phyloP scores from a whole-genome alignment of 2,329 filamentous ascomycete genomes.

The Colletotrichum limetticola region DNA sequence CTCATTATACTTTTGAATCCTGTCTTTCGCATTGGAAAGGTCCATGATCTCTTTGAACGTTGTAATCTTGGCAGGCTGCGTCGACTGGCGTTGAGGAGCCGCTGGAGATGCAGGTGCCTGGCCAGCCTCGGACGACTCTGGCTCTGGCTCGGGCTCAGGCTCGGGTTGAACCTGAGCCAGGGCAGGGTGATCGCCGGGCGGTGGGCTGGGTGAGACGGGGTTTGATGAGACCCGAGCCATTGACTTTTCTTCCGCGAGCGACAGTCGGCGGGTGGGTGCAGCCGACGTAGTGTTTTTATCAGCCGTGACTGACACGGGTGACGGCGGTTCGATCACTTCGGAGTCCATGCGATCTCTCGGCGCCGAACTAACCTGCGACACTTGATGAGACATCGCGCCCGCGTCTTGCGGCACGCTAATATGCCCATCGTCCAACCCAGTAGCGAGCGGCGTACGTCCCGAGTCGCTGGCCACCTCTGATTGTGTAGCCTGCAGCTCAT shows the following conservation, averaged over 20 bases:
- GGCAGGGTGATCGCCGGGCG: conserved; percentile 52
- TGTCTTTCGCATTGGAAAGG: conserved; percentile 71
- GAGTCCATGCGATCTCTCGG: conserved; percentile 41
- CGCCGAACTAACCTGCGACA: conserved; percentile 49
- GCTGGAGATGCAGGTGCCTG: conserved; percentile 35
- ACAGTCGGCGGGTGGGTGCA: conserved; percentile 45
- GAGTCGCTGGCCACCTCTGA: conserved; percentile 1
- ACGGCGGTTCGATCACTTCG: conserved; percentile 50
- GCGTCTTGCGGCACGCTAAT: conserved; percentile 1
- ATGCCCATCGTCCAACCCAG: conserved; percentile 12
- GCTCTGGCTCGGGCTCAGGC: background rate
- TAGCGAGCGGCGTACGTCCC: background rate
- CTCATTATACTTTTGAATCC: conserved; percentile 79
- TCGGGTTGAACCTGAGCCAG: conserved; percentile 24
- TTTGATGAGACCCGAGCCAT: conserved; percentile 48
- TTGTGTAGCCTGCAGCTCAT: background rate
- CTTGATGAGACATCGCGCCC: conserved; percentile 44
- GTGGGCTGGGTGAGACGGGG: conserved; percentile 47
- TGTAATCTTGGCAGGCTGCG: conserved; percentile 52
- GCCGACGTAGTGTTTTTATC: conserved; percentile 41
- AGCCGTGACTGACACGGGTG: conserved; percentile 53
- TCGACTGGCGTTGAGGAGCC: conserved; percentile 33
- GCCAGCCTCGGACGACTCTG: conserved; percentile 1
- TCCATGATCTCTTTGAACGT: conserved; percentile 83
- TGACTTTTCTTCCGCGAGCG: conserved; percentile 58